Conservation (phyloP, 2,329 filamentous ascomycete species). For the Penicillium nordicum region DNA sequence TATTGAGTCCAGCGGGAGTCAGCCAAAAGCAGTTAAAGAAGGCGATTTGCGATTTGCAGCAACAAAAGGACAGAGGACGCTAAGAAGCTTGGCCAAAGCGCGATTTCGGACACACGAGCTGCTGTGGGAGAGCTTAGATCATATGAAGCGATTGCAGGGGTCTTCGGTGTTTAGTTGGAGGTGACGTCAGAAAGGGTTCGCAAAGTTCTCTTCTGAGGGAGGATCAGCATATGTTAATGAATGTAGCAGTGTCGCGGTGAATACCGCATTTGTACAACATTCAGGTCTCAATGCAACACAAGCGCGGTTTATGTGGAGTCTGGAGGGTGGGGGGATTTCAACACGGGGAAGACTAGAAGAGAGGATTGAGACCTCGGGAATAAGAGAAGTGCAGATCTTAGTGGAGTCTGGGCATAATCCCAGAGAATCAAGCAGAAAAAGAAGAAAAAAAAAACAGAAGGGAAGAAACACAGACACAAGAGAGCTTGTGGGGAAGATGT, state of each 20-base stretch:
- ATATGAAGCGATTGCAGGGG: conserved; percentile 31
- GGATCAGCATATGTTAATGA: conserved; percentile 6
- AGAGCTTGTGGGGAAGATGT: conserved; percentile 6
- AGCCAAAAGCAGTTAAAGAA: conserved; percentile 23
- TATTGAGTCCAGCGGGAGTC: conserved; percentile 32
- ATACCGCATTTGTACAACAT: conserved; percentile 18
- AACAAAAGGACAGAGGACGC: conserved; percentile 9
- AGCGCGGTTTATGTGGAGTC: conserved; percentile 6
- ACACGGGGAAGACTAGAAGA: not conserved
- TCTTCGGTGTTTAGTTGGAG: conserved; percentile 26
- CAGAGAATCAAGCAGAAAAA: not conserved
- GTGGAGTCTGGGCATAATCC: not conserved
- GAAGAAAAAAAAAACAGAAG: not conserved
- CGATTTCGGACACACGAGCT: conserved; percentile 27
- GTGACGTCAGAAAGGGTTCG: conserved; percentile 14
- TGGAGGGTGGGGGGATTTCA: not conserved
- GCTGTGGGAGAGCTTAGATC: conserved; percentile 30
- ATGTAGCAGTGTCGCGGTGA: conserved; percentile 10
- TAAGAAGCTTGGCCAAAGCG: conserved; percentile 20
- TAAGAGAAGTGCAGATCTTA: not conserved
- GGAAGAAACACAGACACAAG: not conserved
- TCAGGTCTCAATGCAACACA: conserved; percentile 1
- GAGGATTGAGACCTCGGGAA: not conserved
- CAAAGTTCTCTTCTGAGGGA: conserved; percentile 6
- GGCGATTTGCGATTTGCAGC: conserved; percentile 26